Evolutionary conservation across 2,329 filamentous ascomycete species (phyloP), one percentile per base, ranked within the genome.

Genomic region (Didymella pomorum): DNA sequence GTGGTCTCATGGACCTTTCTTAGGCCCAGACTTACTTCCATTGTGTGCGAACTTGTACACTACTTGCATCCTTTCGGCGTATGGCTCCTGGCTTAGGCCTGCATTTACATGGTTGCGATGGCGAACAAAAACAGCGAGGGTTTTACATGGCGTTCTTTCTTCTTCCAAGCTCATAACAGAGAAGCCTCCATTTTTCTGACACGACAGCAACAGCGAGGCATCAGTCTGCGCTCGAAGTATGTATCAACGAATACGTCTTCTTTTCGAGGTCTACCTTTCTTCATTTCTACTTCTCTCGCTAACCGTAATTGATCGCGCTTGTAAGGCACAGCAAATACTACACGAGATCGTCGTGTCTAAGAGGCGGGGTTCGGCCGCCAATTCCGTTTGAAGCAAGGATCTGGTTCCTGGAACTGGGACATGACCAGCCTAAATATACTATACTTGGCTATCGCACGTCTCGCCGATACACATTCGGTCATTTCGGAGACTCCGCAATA

Each of bases 1-100:
- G 51, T 2, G 68, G 67, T 31, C 62, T 66, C 10, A 70, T 69
- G 68, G 68, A 70, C 52, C 52, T 67, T 3, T 65, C 64, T 0
- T 62, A 56, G 35, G 21, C 46, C 28, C 35, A 14, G 16, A 23
- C 31, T 20, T 2, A 29, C 26, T 28, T 42, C 21, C 25, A 25
- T 2, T 20, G 26, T 23, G 25, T 50, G n/a, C 33, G 16, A 12
- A n/a, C n/a, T 41, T 58, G 56, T 58, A 58, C 26, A 54, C 20
- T 54, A 58, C 12, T 46, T 58, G 56, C 56, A 58, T 58, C 29
- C 41, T 51, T 37, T 28, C 45, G 56, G 56, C 56, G 56, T 54
- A 49, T 10, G 50, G 41, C 39, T 54, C n/a, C 28, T 47, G 50
- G 45, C 56, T 50, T 53, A 39, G 45, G 56, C 50, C 56, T 58